A percentile compares a stretch with the other conserved stretches of the same genome.
phyloP scores from a whole-genome alignment of 169 alveolate genomes.

The Cryptosporidium muris region DNA sequence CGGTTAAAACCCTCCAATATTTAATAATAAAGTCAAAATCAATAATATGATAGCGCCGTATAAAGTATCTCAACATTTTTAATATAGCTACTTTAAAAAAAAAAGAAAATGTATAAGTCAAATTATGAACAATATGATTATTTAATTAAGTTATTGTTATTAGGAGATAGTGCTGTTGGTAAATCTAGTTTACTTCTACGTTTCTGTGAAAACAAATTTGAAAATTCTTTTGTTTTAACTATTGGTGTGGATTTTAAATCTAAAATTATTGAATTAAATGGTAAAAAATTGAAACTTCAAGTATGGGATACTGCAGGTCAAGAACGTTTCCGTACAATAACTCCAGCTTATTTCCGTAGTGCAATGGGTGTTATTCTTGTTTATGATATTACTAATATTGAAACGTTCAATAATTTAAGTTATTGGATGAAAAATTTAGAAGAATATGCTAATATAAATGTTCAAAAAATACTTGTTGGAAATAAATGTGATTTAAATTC shows the following conservation, averaged over 20 bases:
- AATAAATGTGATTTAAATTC: slow-evolving; percentile 84
- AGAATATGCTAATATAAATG: slow-evolving; percentile 78
- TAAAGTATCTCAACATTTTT: neutral
- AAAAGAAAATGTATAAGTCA: slow-evolving; percentile 5
- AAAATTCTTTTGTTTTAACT: slow-evolving; percentile 60
- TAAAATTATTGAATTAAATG: slow-evolving; percentile 2
- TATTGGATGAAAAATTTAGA: slow-evolving; percentile 13
- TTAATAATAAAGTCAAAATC: too few relatives aligned
- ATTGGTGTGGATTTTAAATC: slow-evolving; percentile 87
- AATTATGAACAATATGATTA: slow-evolving; percentile 1
- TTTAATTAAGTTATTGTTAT: slow-evolving; percentile 4
- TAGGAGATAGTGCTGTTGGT: slow-evolving; percentile 41
- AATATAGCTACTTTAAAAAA: neutral
- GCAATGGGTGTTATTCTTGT: slow-evolving; percentile 77
- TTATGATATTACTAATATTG: slow-evolving; percentile 73
- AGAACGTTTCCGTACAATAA: slow-evolving; percentile 77
- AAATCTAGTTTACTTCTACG: slow-evolving; percentile 30
- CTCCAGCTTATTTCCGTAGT: slow-evolving; percentile 79
- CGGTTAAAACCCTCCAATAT: too few relatives aligned
- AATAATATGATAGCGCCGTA: too few relatives aligned
- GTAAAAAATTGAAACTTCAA: slow-evolving; percentile 53
- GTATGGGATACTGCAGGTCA: slow-evolving; percentile 82
- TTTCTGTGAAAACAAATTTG: slow-evolving; percentile 9
- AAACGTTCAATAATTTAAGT: slow-evolving; percentile 52
- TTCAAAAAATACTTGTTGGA: slow-evolving; percentile 82